phyloP scores from a whole-genome alignment of 2,329 filamentous ascomycete genomes.

The Diaporthe sp. region DNA sequence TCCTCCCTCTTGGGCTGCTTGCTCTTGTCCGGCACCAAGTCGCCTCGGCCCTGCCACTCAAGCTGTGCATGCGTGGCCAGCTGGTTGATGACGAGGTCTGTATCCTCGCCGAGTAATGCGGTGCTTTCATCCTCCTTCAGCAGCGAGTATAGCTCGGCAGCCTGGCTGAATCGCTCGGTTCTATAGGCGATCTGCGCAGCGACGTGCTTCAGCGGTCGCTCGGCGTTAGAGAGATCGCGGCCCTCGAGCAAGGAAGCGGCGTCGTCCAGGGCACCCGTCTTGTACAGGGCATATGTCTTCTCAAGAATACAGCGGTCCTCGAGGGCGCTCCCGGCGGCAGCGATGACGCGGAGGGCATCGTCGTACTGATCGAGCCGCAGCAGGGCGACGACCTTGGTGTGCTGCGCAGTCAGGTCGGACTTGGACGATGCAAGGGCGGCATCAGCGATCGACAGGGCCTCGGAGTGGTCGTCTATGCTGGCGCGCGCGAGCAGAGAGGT shows the following conservation, averaged over 20 bases:
- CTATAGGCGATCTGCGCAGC: conserved; percentile 81
- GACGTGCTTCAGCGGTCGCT: conserved; percentile 63
- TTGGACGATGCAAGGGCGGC: conserved; percentile 74
- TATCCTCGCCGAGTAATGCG: conserved; percentile 72
- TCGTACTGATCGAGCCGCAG: conserved; percentile 87
- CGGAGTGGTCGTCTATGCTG: conserved; percentile 78
- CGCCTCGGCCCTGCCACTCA: conserved; percentile 74
- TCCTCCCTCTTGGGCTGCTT: conserved; percentile 72
- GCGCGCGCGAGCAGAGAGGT: conserved; percentile 68
- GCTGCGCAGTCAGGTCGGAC: conserved; percentile 66
- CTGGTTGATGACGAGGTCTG: conserved; percentile 83
- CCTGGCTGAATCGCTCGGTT: conserved; percentile 79
- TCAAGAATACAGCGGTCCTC: conserved; percentile 75
- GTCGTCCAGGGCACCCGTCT: conserved; percentile 77
- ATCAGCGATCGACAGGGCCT: conserved; percentile 76
- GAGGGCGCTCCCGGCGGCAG: conserved; percentile 72
- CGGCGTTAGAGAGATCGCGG: conserved; percentile 33
- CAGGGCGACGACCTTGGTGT: conserved; percentile 80
- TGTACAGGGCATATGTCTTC: conserved; percentile 87
- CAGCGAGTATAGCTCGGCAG: conserved; percentile 73
- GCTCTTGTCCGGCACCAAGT: conserved; percentile 64
- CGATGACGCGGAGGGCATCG: conserved; percentile 79
- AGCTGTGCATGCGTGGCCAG: conserved; percentile 80
- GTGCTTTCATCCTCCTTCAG: conserved; percentile 63
- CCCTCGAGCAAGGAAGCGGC: conserved; percentile 64